A percentile compares a stretch with the other conserved stretches of the same genome.
These are phyloP conservation scores for Podospora pseudoanserina DNA, from an alignment of 495 filamentous ascomycete genomes.

Conservation along the genomic window DNA sequence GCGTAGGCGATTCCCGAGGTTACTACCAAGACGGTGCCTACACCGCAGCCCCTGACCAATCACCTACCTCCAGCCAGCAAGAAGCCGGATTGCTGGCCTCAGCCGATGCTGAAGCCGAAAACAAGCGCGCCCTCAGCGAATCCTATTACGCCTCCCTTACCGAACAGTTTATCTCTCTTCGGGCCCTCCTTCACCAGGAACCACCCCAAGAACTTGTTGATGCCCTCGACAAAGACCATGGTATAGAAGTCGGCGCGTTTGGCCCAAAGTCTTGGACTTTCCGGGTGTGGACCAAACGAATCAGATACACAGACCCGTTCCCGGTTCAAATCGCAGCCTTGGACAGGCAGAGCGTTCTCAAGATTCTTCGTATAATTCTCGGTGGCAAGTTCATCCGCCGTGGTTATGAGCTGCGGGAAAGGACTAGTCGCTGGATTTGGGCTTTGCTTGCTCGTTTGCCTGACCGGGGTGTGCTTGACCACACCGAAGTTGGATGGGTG, in stretches of 20 bases:
- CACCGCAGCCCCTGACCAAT: slow-evolving; percentile 45
- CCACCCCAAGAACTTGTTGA: slow-evolving; percentile 50
- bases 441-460: slow-evolving; percentile 55
- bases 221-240: slow-evolving; percentile 54
- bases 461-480: slow-evolving; percentile 54
- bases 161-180: slow-evolving; percentile 56
- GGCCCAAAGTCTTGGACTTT: slow-evolving; percentile 42
- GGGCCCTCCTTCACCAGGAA: slow-evolving; percentile 51
- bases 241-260: slow-evolving; percentile 50
- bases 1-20: slow-evolving; percentile 50
- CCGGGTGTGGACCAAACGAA: slow-evolving; percentile 50
- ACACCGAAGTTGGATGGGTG: slow-evolving; percentile 54
- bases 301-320: slow-evolving; percentile 54
- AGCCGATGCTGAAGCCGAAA: slow-evolving; percentile 41
- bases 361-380: slow-evolving; percentile 48
- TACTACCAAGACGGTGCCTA: slow-evolving; percentile 73
- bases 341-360: slow-evolving; percentile 57
- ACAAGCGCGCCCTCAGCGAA: slow-evolving; percentile 47
- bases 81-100: slow-evolving; percentile 12
- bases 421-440: slow-evolving; percentile 60
- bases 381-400: slow-evolving; percentile 48
- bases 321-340: slow-evolving; percentile 67
- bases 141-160: slow-evolving; percentile 63
- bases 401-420: slow-evolving; percentile 41
- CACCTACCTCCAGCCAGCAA: slow-evolving; percentile 2